Conservation (phyloP, 2,329 filamentous ascomycete genomes). For the Cladophialophora psammophila region DNA sequence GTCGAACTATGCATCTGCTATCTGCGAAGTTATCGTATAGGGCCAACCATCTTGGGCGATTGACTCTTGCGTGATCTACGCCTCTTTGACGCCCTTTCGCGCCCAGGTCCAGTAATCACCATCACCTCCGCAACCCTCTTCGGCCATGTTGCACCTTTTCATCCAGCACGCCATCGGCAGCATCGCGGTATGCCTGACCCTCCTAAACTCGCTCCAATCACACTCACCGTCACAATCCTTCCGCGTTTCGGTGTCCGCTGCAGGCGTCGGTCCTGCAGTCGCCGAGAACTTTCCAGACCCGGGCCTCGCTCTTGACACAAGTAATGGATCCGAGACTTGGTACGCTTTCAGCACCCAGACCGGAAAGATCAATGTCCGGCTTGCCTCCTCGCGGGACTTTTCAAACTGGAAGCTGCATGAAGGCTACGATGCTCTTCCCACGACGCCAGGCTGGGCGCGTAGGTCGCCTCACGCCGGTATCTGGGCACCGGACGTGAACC, state of each 20-base stretch:
- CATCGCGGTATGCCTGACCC: slow-evolving; percentile 2
- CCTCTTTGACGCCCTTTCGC: neutral
- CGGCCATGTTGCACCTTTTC: neutral
- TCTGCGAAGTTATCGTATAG: slow-evolving; percentile 2
- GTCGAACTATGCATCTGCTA: neutral
- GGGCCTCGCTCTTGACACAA: slow-evolving; percentile 55
- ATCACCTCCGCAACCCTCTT: neutral
- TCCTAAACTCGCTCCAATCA: slow-evolving; percentile 14
- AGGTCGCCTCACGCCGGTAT: slow-evolving; percentile 46
- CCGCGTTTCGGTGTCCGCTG: slow-evolving; percentile 7
- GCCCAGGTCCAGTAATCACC: neutral
- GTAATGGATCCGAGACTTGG: slow-evolving; percentile 50
- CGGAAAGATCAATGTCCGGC: slow-evolving; percentile 59
- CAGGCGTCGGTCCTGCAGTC: slow-evolving; percentile 37
- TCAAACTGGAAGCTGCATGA: slow-evolving; percentile 56
- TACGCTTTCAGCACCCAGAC: slow-evolving; percentile 64
- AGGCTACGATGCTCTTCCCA: slow-evolving; percentile 60
- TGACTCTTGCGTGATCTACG: neutral
- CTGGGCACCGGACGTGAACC: slow-evolving; percentile 67
- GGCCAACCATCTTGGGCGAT: neutral
- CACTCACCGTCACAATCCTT: slow-evolving; percentile 10
- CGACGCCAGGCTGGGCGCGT: slow-evolving; percentile 59
- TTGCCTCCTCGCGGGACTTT: slow-evolving; percentile 58
- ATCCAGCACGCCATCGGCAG: slow-evolving; percentile 7
- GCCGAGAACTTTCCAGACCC: slow-evolving; percentile 64